Percentiles rank a stretch among this genome's conserved stretches.
Conservation (phyloP, 1,284 basidiomycete species). For the Ustilago xerochloae region DNA sequence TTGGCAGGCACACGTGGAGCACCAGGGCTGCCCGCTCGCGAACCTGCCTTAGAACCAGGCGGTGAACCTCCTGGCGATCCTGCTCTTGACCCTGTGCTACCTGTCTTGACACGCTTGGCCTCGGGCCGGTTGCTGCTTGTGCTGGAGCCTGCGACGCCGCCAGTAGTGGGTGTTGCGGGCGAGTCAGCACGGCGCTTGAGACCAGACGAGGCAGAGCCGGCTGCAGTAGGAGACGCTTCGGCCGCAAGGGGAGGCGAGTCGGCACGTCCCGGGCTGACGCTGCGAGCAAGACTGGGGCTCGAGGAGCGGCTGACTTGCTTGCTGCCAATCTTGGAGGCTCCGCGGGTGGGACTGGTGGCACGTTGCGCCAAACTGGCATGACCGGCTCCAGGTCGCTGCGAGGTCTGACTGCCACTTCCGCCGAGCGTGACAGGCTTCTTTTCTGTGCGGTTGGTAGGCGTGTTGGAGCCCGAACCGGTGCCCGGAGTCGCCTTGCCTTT, state of each 20-base stretch:
- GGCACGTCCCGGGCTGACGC: conserved; percentile 31
- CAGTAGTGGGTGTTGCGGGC: conserved; percentile 8
- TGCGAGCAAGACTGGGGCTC: conserved; percentile 30
- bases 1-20: conserved; percentile 37
- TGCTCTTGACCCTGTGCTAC: conserved; percentile 22
- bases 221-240: not conserved
- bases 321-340: conserved; percentile 50
- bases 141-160: conserved; percentile 4
- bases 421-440: conserved; percentile 34
- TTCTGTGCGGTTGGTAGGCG: conserved; percentile 35
- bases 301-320: conserved; percentile 47
- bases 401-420: conserved; percentile 7
- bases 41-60: conserved; percentile 30
- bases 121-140: conserved; percentile 18
- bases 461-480: conserved; percentile 37
- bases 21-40: conserved; percentile 45
- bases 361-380: conserved; percentile 57
- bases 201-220: conserved; percentile 13
- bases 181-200: conserved; percentile 47
- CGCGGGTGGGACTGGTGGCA: conserved; percentile 49
- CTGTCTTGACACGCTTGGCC: conserved; percentile 52
- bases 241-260: conserved; percentile 38
- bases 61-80: conserved; percentile 28
- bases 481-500: conserved; percentile 32
- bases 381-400: conserved; percentile 53